Evolutionary conservation across 768 basidiomycete genomes (phyloP), one percentile per base, ranked within the genome.

Genomic region (Goffeauzyma gilvescens): DNA sequence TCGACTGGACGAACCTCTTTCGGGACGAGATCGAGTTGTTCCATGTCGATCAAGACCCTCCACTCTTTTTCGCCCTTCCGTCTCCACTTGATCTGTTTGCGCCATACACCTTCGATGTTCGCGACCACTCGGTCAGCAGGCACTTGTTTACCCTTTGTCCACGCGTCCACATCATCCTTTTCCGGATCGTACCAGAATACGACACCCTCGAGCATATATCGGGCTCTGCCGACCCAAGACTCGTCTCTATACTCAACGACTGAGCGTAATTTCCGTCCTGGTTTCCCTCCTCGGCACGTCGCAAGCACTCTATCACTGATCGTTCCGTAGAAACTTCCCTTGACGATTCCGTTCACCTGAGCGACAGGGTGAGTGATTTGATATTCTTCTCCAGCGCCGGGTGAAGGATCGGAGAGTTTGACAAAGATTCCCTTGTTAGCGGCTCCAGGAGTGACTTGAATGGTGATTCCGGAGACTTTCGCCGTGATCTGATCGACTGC

Each of bases 171-270:
- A 10, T 58, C 58, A 15, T 54, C 55, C 57, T 75, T 72, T 41
- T 71, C 75, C 17, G 78, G 75, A 32, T 72, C 68, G 37, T 82
- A 81, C 20, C 74, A 74, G 66, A 90, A 85, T 39, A 98, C 76
- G 38, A 95, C 77, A 33, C 90, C 93, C 56, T 87, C 87, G 5
- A 82, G 49, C 32, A 79, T 65, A 69, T 79, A 90, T 49, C 81
- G 79, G 4, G 89, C 78, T 48, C 71, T 75, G 40, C 87, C 85
- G 33, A 93, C 70, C 89, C 89, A 95, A 2, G 81, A 81, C 82
- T 98, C 89, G 59, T 98, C 93, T 66, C 86, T 87, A 67, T 90
- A 96, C 55, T 89, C 84, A 44, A 93, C 74, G 51, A 96, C 71
- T 3, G 85, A 71, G 46, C 89, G 71, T 53, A 81, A 75, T 56